Evolutionary conservation across 495 filamentous ascomycete species (phyloP).

Genomic region (Penicillium coffeae): DNA sequence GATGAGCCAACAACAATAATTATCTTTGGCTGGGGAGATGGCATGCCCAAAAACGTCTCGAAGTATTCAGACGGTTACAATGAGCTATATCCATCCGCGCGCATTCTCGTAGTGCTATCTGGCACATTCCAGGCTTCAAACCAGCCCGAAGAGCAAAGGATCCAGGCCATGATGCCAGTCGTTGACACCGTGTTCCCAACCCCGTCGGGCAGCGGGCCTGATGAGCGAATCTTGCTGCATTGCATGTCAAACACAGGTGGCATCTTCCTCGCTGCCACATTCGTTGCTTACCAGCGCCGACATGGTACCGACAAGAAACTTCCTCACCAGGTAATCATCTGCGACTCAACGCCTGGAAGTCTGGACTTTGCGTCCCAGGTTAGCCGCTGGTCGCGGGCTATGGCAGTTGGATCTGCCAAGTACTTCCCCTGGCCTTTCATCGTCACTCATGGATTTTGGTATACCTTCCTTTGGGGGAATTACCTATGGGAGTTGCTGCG

Average conservation of each 20-base stretch:
- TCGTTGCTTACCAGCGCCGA: slow-evolving; percentile 41
- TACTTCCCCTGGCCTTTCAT: slow-evolving; percentile 48
- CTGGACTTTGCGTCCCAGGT: slow-evolving; percentile 45
- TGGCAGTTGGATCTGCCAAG: slow-evolving; percentile 46
- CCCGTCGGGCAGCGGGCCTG: slow-evolving; percentile 13
- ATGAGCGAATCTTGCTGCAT: slow-evolving; percentile 39
- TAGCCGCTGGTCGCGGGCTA: slow-evolving; percentile 46
- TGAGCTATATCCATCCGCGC: slow-evolving; percentile 43
- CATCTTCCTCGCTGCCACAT: slow-evolving; percentile 44
- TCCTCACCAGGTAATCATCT: slow-evolving; percentile 44
- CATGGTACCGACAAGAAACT: slow-evolving; percentile 32
- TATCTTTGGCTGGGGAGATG: slow-evolving; percentile 56
- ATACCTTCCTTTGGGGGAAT: slow-evolving; percentile 21
- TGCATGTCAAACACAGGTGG: slow-evolving; percentile 52
- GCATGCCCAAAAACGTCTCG: slow-evolving; percentile 45
- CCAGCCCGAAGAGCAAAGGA: slow-evolving; percentile 36
- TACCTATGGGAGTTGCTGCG: slow-evolving; percentile 11
- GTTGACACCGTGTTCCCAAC: slow-evolving; percentile 43
- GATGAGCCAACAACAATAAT: slow-evolving; percentile 26
- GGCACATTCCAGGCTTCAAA: slow-evolving; percentile 43
- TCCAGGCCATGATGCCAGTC: slow-evolving; percentile 46
- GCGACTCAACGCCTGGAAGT: slow-evolving; percentile 51
- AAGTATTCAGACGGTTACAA: slow-evolving; percentile 54
- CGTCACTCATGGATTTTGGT: slow-evolving; percentile 45
- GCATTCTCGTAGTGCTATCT: slow-evolving; percentile 46